Base-by-base conservation (phyloP, 2,329 filamentous ascomycete species). In the Colletotrichum sidae region DNA sequence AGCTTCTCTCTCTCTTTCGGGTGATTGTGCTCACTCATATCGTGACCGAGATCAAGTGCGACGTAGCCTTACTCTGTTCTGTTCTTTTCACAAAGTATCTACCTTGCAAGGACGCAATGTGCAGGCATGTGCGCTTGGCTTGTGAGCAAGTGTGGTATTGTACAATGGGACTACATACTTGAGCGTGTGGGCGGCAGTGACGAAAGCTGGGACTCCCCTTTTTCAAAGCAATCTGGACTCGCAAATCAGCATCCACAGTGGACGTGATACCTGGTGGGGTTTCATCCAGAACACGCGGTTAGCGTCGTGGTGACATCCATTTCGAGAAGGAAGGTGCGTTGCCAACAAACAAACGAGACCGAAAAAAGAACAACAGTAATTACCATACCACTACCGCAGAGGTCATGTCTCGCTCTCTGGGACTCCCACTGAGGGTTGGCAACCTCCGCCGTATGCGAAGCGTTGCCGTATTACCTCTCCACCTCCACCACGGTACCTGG, bases 281-380 rank as follows among this genome's bases (percentile, higher is more conserved):
- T 38, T 33, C 34, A 35, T 41, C 55, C 55, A 65, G 49, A 60
- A 47, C 9, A 46, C 34, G 45, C 57, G 15, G 33, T 49, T 66
- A 63, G 63, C 63, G 58, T 66, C 42, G 52, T 63, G 63, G 47
- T 53, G 63, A 49, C 63, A 53, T 66, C 63, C 63, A 46, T 62
- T 62, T 63, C 17, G 58, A 56, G 63, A 63, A 63, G 47, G 41
- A 34, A 63, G 41, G 37, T 52, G 37, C 41, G 52, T 62, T 37
- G 49, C 41, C 46, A 56, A 42, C 62, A 65, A 60, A 65, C 46
- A 60, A 50, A 59, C 41, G 42, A 41, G 41, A 11, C 41, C 53
- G 44, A 62, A 65, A 52, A 39, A 49, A 52, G 25, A 13, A 60
- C 33, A 53, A 38, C 46, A 58, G 42, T 39, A 54, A 44, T 54